These are phyloP conservation scores for Ballota nigra DNA, from an alignment of 257 asterid genomes.

Conservation along the genomic window DNA sequence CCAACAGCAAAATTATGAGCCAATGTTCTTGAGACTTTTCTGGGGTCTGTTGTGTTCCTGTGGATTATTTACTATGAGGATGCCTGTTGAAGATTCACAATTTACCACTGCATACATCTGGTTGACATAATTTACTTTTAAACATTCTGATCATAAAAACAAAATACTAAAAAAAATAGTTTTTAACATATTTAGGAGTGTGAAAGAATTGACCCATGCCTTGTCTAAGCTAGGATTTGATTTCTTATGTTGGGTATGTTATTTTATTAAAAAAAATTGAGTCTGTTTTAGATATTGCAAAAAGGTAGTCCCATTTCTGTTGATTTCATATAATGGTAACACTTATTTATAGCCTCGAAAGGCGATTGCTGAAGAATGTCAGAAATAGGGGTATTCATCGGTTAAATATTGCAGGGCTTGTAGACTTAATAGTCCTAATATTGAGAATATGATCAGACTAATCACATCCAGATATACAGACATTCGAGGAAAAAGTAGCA, in stretches of 20 bases:
- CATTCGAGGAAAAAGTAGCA: neutral
- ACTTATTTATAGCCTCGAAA: neutral
- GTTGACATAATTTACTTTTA: neutral
- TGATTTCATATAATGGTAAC: neutral
- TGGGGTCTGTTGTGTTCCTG: neutral
- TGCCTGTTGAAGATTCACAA: neutral
- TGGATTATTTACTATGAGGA: conserved; percentile 1
- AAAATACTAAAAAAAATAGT: no score
- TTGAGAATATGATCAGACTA: neutral
- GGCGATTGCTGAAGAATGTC: neutral
- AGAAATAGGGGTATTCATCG: neutral
- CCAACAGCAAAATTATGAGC: neutral
- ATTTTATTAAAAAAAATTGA: neutral
- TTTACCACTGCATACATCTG: neutral
- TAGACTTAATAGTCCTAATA: neutral
- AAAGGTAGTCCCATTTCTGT: neutral
- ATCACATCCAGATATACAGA: neutral
- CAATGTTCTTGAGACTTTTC: neutral
- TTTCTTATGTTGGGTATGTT: neutral
- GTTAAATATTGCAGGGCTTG: neutral
- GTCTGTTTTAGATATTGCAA: neutral
- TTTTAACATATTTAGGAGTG: neutral
- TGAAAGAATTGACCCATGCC: neutral
- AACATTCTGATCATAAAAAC: no score
- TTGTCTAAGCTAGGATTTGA: neutral